phyloP scores from a whole-genome alignment of 2,329 filamentous ascomycete genomes.

The Aspergillus japonicus region DNA sequence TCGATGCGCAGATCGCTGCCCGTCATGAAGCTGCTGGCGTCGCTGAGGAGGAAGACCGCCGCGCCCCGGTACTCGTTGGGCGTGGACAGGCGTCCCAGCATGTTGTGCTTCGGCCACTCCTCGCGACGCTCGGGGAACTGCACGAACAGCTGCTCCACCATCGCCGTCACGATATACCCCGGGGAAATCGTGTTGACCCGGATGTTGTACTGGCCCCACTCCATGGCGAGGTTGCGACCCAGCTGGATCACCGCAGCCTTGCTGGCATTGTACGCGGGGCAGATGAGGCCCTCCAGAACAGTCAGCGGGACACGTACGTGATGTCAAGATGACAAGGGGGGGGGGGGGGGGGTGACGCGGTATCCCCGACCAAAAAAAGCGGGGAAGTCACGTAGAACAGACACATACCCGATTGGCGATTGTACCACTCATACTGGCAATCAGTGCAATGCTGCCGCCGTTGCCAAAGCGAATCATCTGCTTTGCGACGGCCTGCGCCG shows the following conservation, averaged over 20 bases:
- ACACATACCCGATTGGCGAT: slow-evolving; percentile 51
- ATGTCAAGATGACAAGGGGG: neutral
- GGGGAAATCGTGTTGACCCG: slow-evolving; percentile 51
- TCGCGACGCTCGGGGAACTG: slow-evolving; percentile 77
- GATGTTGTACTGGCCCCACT: slow-evolving; percentile 51
- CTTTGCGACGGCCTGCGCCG: slow-evolving; percentile 61
- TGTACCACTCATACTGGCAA: slow-evolving; percentile 62
- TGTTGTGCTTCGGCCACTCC: slow-evolving; percentile 80
- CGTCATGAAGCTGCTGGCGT: slow-evolving; percentile 57
- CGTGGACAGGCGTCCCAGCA: slow-evolving; percentile 68
- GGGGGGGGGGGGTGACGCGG: too few relatives aligned
- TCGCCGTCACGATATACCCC: slow-evolving; percentile 49
- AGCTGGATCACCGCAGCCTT: slow-evolving; percentile 51
- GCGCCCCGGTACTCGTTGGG: slow-evolving; percentile 67
- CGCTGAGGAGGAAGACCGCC: slow-evolving; percentile 48
- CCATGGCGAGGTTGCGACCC: slow-evolving; percentile 47
- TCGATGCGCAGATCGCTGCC: slow-evolving; percentile 55
- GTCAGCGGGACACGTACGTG: neutral
- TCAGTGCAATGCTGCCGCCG: slow-evolving; percentile 61
- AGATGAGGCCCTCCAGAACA: slow-evolving; percentile 44
- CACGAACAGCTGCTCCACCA: slow-evolving; percentile 45
- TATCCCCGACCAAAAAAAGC: too few relatives aligned
- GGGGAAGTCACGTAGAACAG: neutral
- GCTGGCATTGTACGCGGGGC: slow-evolving; percentile 50
- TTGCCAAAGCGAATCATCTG: slow-evolving; percentile 62